Conservation (phyloP, 1,284 basidiomycete species). For the Cerioporus squamosus region DNA sequence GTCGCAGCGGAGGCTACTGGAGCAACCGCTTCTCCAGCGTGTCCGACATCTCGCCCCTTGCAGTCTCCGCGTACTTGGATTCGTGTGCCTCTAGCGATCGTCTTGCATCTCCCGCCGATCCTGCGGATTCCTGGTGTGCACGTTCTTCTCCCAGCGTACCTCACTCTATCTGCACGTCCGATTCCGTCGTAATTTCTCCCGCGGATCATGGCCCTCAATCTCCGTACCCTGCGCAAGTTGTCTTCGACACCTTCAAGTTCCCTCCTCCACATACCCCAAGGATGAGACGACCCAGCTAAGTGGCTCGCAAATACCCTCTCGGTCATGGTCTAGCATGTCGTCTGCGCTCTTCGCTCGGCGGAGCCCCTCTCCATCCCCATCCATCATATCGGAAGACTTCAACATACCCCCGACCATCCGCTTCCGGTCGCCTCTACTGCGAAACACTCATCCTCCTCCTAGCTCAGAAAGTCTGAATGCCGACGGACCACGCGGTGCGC, state of each 20-base stretch:
- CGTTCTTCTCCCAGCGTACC: conserved; percentile 3
- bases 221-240: conserved; percentile 3
- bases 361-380: conserved; percentile 21
- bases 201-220: neutral
- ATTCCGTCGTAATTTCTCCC: conserved; percentile 19
- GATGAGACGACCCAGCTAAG: neutral
- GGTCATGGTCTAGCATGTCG: conserved; percentile 25
- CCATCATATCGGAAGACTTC: conserved; percentile 15
- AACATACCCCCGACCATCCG: conserved; percentile 10
- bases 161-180: conserved; percentile 9
- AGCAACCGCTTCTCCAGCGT: conserved; percentile 18
- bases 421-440: conserved; percentile 18
- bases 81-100: conserved; percentile 11
- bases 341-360: conserved; percentile 19
- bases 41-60: conserved; percentile 22
- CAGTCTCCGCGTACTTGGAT: conserved; percentile 28
- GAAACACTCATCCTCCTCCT: conserved; percentile 12
- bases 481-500: neutral
- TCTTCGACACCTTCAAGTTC: conserved; percentile 2
- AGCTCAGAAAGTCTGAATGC: neutral
- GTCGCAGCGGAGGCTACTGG: conserved; percentile 17
- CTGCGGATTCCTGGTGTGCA: neutral
- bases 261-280: neutral
- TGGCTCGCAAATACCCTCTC: conserved; percentile 4
- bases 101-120: neutral